phyloP scores from a whole-genome alignment of 305 asterid genomes.

The Ilex paraguariensis region DNA sequence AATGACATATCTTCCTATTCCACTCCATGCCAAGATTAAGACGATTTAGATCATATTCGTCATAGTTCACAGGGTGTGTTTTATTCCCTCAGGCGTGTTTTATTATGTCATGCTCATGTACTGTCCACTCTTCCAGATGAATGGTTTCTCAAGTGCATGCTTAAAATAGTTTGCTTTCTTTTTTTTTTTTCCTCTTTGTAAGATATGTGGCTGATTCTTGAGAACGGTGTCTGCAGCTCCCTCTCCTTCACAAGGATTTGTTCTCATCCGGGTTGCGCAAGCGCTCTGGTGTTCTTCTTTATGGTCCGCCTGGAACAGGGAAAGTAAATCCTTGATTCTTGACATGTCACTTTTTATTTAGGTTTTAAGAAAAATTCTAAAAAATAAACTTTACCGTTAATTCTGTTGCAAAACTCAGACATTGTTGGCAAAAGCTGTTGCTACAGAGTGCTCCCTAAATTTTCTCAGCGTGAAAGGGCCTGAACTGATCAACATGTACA shows the following conservation, averaged over 20 bases:
- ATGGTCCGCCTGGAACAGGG: constrained; percentile 99
- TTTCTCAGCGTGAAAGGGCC: constrained; percentile 97
- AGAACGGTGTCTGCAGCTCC: constrained; percentile 54
- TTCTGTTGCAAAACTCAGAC: constrained; percentile 54
- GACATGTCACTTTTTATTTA: background rate
- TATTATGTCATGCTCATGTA: too few species aligned
- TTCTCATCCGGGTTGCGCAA: constrained; percentile 98
- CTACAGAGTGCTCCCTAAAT: constrained; percentile 96
- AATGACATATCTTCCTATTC: too few species aligned
- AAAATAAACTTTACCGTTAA: background rate
- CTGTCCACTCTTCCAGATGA: too few species aligned
- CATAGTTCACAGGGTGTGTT: too few species aligned
- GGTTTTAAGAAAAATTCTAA: background rate
- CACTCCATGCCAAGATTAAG: too few species aligned
- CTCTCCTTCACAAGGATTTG: constrained; percentile 91
- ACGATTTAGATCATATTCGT: too few species aligned
- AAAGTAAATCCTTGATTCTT: constrained; percentile 49
- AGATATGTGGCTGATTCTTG: constrained; percentile 14
- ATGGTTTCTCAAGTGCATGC: too few species aligned
- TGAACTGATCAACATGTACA: constrained; percentile 96
- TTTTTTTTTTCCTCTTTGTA: background rate
- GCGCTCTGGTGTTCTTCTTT: constrained; percentile 97
- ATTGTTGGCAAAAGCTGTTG: constrained; percentile 96
- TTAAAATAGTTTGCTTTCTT: too few species aligned
- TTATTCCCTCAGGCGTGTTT: too few species aligned